phyloP scores from a whole-genome alignment of 495 filamentous ascomycete genomes.

The Aspergillus olivimuriae region DNA sequence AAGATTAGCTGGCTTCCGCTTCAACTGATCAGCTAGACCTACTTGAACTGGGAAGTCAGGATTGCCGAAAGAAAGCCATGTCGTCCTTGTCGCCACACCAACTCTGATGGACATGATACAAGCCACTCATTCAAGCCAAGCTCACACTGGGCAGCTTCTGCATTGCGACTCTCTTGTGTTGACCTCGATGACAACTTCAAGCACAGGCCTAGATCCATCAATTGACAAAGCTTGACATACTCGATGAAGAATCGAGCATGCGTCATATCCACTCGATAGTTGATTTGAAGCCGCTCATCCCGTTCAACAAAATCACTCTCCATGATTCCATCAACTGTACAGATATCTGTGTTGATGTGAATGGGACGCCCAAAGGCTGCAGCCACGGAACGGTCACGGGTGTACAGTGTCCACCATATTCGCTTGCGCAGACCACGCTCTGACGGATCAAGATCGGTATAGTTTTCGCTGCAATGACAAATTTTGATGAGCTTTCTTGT shows the following conservation, averaged over 20 bases:
- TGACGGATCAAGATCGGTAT: conserved; percentile 60
- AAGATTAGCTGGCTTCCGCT: background rate
- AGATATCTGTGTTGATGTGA: conserved; percentile 77
- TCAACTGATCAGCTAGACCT: conserved; percentile 18
- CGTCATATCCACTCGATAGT: conserved; percentile 62
- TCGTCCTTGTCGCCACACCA: conserved; percentile 67
- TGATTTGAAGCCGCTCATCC: conserved; percentile 51
- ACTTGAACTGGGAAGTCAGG: conserved; percentile 83
- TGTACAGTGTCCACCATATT: conserved; percentile 32
- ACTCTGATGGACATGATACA: conserved; percentile 73
- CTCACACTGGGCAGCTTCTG: conserved; percentile 80
- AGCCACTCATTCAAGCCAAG: conserved; percentile 90
- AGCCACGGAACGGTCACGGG: conserved; percentile 17
- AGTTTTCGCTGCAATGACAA: conserved; percentile 1
- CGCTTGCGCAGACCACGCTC: conserved; percentile 87
- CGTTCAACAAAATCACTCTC: conserved; percentile 85
- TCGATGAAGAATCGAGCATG: conserved; percentile 90
- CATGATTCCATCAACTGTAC: conserved; percentile 81
- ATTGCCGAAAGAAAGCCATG: conserved; percentile 90
- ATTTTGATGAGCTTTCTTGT: background rate
- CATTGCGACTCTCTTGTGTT: conserved; percentile 69
- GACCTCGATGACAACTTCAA: conserved; percentile 63
- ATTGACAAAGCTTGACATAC: conserved; percentile 86
- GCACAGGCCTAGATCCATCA: conserved; percentile 84
- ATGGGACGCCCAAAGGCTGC: conserved; percentile 16